phyloP scores from a whole-genome alignment of 768 basidiomycete genomes.

The Rubroboletus satanas region DNA sequence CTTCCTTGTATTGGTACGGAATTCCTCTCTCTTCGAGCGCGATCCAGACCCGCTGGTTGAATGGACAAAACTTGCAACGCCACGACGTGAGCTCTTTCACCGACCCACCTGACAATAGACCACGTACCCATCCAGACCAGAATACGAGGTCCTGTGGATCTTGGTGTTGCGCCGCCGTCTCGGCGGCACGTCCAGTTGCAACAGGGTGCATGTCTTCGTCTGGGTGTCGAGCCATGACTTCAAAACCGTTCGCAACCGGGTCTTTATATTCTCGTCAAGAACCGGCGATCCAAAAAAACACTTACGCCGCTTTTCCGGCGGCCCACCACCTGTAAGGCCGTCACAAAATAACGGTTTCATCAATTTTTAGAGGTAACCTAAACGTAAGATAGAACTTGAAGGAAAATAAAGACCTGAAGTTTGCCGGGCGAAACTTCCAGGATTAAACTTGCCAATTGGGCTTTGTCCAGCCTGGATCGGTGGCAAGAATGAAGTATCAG shows the following conservation, averaged over 20 bases:
- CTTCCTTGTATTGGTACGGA: constrained; percentile 64
- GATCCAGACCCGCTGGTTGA: constrained; percentile 62
- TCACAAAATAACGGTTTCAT: no score
- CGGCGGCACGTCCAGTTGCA: constrained; percentile 53
- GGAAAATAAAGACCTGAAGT: no score
- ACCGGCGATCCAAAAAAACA: no score
- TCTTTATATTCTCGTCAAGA: not conserved
- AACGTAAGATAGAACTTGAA: no score
- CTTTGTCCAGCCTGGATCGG: no score
- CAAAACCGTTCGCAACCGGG: not conserved
- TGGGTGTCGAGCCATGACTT: constrained; percentile 31
- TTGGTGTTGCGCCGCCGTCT: constrained; percentile 50
- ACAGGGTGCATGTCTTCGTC: constrained; percentile 54
- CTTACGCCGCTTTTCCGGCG: no score
- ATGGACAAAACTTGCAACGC: constrained; percentile 47
- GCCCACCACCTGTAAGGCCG: no score
- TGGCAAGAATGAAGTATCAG: no score
- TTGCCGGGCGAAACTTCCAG: no score
- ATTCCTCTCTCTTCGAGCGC: constrained; percentile 62
- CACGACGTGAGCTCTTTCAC: not conserved
- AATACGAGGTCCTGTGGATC: constrained; percentile 53
- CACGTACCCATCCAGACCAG: constrained; percentile 55
- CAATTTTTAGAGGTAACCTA: no score
- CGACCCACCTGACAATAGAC: not conserved
- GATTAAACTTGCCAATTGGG: no score